A percentile compares a stretch with the other conserved stretches of the same genome.
Evolutionary conservation across 2,329 filamentous ascomycete species (phyloP).

Genomic region (Exophiala calicioides): DNA sequence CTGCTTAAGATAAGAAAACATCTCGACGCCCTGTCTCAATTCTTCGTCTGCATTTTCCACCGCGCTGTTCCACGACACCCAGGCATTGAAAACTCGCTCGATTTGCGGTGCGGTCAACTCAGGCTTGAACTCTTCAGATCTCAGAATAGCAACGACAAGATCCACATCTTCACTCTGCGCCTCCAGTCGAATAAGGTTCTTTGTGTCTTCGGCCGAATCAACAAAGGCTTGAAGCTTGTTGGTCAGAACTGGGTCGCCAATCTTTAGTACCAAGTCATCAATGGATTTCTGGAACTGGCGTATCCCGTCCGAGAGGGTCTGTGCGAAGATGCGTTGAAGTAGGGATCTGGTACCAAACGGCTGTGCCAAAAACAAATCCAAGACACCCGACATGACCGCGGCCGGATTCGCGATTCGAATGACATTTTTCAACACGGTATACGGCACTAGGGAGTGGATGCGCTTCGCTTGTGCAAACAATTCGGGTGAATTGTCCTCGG

Average conservation of each 20-base stretch:
- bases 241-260: conserved; percentile 77
- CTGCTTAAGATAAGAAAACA: conserved; percentile 94
- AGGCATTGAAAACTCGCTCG: conserved; percentile 85
- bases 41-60: conserved; percentile 90
- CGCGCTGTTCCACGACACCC: conserved; percentile 92
- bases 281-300: conserved; percentile 83
- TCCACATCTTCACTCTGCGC: conserved; percentile 75
- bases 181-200: conserved; percentile 71
- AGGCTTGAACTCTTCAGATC: conserved; percentile 74
- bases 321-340: conserved; percentile 89
- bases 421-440: conserved; percentile 91
- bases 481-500: conserved; percentile 96
- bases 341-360: conserved; percentile 88
- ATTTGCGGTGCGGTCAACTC: conserved; percentile 73
- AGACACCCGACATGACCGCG: conserved; percentile 91
- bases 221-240: conserved; percentile 80
- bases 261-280: conserved; percentile 71
- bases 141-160: conserved; percentile 78
- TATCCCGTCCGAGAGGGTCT: conserved; percentile 90
- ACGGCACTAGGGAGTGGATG: conserved; percentile 93
- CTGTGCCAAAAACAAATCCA: conserved; percentile 94
- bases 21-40: conserved; percentile 82
- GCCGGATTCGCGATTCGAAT: conserved; percentile 96
- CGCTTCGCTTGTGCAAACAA: conserved; percentile 90
- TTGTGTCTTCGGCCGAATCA: conserved; percentile 72